These are phyloP conservation scores for Aureobasidium sp. DNA, from an alignment of 2,329 filamentous ascomycete species.

Conservation along the genomic window DNA sequence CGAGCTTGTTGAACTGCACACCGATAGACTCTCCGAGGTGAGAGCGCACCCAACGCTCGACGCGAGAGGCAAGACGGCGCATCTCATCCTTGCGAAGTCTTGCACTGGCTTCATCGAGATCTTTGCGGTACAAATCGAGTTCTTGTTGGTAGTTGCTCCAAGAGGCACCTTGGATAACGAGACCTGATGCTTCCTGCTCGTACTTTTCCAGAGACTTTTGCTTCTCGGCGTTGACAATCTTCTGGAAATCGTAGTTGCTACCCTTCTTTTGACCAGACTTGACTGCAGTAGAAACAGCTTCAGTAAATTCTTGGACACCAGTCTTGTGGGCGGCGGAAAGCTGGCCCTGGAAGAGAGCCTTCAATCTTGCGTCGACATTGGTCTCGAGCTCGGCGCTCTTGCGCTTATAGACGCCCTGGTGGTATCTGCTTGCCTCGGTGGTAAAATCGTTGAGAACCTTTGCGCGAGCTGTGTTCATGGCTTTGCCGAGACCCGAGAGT, in stretches of 20 bases:
- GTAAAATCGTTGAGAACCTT: slow-evolving; percentile 81
- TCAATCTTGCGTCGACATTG: slow-evolving; percentile 84
- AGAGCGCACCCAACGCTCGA: slow-evolving; percentile 90
- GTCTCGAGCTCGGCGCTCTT: slow-evolving; percentile 78
- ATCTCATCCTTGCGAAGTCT: slow-evolving; percentile 91
- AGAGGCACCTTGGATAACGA: slow-evolving; percentile 68
- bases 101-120: slow-evolving; percentile 80
- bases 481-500: slow-evolving; percentile 64
- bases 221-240: slow-evolving; percentile 83
- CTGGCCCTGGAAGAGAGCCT: slow-evolving; percentile 82
- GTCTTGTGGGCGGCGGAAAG: slow-evolving; percentile 82
- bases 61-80: slow-evolving; percentile 79
- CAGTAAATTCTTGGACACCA: slow-evolving; percentile 75
- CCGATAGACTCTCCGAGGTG: slow-evolving; percentile 81
- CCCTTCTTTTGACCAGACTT: slow-evolving; percentile 92
- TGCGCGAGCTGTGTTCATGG: slow-evolving; percentile 64
- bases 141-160: slow-evolving; percentile 89
- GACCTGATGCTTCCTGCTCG: slow-evolving; percentile 64
- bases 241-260: slow-evolving; percentile 85
- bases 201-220: slow-evolving; percentile 67
- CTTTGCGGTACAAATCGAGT: slow-evolving; percentile 73
- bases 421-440: slow-evolving; percentile 83
- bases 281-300: slow-evolving; percentile 78
- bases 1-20: slow-evolving; percentile 92
- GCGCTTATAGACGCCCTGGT: slow-evolving; percentile 86